phyloP scores from a whole-genome alignment of 805 yeast species.

The Kodamaea jinghongensis region DNA sequence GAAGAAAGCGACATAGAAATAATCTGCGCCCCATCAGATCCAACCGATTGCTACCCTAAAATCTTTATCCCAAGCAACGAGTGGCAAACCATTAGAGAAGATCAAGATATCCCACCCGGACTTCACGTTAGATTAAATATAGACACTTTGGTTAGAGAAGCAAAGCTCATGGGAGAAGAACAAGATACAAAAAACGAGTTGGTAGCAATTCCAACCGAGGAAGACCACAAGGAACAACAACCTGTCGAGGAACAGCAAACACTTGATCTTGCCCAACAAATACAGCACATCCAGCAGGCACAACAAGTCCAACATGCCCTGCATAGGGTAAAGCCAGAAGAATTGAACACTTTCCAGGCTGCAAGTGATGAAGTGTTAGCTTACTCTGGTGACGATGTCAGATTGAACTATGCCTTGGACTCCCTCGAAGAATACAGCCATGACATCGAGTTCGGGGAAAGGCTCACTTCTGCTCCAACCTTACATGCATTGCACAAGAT shows the following conservation, averaged over 20 bases:
- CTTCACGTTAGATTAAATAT: constrained; percentile 71
- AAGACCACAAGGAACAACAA: constrained; percentile 6
- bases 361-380: constrained; percentile 20
- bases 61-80: constrained; percentile 60
- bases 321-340: constrained; percentile 10
- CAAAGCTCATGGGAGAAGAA: constrained; percentile 50
- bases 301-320: constrained; percentile 1
- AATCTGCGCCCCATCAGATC: constrained; percentile 43
- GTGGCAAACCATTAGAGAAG: constrained; percentile 69
- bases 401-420: constrained; percentile 35
- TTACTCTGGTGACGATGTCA: constrained; percentile 16
- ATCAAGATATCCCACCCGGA: constrained; percentile 81
- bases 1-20: constrained; percentile 11
- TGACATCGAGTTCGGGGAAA: constrained; percentile 59
- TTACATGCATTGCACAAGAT: constrained; percentile 26
- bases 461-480: constrained; percentile 36
- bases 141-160: constrained; percentile 69
- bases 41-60: constrained; percentile 58
- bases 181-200: constrained; percentile 13
- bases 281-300: constrained; percentile 7
- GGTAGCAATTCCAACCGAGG: constrained; percentile 10
- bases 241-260: constrained; percentile 2
- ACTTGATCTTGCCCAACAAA: background rate
- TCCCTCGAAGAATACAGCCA: constrained; percentile 60
- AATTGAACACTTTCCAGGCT: constrained; percentile 17